Conservation (phyloP, 1,284 basidiomycete species). For the Marasmius sp. region DNA sequence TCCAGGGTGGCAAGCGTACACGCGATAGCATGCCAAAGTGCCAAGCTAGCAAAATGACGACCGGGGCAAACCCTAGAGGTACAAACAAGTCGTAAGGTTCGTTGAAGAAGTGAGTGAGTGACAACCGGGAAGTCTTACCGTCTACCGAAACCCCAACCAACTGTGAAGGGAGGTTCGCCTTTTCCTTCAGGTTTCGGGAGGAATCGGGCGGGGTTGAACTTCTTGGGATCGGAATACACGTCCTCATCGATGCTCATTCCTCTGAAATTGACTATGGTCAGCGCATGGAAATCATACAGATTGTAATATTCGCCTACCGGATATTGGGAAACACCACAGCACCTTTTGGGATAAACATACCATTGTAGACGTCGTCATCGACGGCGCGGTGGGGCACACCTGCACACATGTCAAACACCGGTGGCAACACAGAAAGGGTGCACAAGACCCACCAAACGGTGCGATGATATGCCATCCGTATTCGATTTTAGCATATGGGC, state of each 20-base stretch:
- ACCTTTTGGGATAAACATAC: neutral
- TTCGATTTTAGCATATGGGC: neutral
- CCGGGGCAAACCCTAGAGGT: neutral
- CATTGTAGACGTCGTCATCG: constrained; percentile 2
- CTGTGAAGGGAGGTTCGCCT: constrained; percentile 2
- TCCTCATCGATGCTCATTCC: constrained; percentile 3
- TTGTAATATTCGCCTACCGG: neutral
- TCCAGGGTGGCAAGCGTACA: neutral
- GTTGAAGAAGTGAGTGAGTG: neutral
- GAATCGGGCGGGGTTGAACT: neutral
- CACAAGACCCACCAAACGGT: neutral
- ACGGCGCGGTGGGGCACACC: constrained; percentile 1
- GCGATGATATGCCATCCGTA: constrained; percentile 5
- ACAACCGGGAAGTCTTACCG: neutral
- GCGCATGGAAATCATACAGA: neutral
- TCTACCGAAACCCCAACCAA: constrained; percentile 3
- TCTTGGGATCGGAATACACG: neutral
- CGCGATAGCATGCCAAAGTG: neutral
- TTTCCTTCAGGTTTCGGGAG: constrained; percentile 3
- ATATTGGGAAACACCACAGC: neutral
- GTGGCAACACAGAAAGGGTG: neutral
- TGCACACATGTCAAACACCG: neutral
- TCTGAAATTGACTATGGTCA: neutral
- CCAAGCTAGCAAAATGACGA: neutral
- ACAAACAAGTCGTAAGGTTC: neutral